Evolutionary conservation across 257 asterid genomes (phyloP).

Genomic region (Henckelia pumila): DNA sequence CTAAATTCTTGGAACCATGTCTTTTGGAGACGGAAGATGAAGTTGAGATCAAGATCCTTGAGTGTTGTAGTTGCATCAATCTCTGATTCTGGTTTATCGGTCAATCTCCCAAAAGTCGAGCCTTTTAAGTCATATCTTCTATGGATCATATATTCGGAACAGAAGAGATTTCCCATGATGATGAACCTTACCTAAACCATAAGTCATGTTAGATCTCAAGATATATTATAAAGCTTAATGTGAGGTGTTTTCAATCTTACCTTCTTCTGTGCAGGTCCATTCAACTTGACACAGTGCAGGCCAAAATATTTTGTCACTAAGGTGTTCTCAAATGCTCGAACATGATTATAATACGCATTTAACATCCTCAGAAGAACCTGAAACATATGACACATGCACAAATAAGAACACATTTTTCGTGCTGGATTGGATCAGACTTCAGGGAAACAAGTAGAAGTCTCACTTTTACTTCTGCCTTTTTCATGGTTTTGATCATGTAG

Average conservation of each 20-base stretch:
- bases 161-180: slow-evolving; percentile 87
- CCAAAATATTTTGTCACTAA: slow-evolving; percentile 63
- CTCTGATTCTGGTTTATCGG: slow-evolving; percentile 85
- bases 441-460: slow-evolving; percentile 18
- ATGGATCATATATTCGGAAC: slow-evolving; percentile 70
- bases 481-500: slow-evolving; percentile 98
- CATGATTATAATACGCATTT: slow-evolving; percentile 59
- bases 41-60: slow-evolving; percentile 91
- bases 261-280: slow-evolving; percentile 67
- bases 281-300: slow-evolving; percentile 61
- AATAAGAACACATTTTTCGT: background rate
- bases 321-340: slow-evolving; percentile 56
- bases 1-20: slow-evolving; percentile 85
- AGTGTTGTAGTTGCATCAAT: slow-evolving; percentile 86
- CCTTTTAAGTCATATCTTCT: slow-evolving; percentile 84
- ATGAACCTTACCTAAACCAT: slow-evolving; percentile 68
- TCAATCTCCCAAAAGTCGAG: slow-evolving; percentile 84
- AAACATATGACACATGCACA: background rate
- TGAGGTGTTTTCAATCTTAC: slow-evolving; percentile 30
- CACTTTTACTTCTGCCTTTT: slow-evolving; percentile 94
- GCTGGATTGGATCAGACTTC: background rate
- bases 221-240: background rate
- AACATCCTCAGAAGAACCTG: slow-evolving; percentile 72
- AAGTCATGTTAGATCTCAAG: slow-evolving; percentile 13
- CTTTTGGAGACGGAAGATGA: slow-evolving; percentile 67